phyloP scores from a whole-genome alignment of 805 yeast genomes.

The Scheffersomyces spartinae region DNA sequence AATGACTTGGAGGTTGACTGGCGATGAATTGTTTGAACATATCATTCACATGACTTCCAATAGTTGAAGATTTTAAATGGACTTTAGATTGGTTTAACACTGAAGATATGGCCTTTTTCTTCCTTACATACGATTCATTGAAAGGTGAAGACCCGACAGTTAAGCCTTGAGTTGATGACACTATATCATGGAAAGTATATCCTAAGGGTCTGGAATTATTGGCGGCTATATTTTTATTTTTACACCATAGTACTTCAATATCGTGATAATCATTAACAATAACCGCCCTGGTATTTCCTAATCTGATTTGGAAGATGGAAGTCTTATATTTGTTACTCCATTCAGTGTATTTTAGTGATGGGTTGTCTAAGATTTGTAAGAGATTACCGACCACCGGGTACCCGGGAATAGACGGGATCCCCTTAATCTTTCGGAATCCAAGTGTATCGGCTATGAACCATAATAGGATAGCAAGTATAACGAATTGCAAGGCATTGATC shows the following conservation, averaged over 20 bases:
- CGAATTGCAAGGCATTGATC: too few relatives aligned
- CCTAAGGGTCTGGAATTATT: conserved; percentile 58
- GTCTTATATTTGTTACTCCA: conserved; percentile 33
- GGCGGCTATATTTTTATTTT: conserved; percentile 28
- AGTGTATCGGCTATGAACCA: not conserved
- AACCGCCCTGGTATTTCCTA: conserved; percentile 46
- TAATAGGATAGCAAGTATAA: too few relatives aligned
- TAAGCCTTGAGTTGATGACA: conserved; percentile 43
- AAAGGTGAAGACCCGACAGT: conserved; percentile 60
- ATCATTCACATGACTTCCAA: not conserved
- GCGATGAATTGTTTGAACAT: conserved; percentile 5
- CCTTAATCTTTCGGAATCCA: conserved; percentile 21
- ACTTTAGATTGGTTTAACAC: too few relatives aligned
- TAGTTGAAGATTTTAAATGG: too few relatives aligned
- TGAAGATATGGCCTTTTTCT: conserved; percentile 37
- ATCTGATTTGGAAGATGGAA: conserved; percentile 46
- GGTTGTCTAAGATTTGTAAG: conserved; percentile 32
- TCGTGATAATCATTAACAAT: conserved; percentile 58
- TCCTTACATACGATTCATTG: conserved; percentile 32
- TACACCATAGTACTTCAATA: conserved; percentile 41
- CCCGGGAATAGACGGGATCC: conserved; percentile 33
- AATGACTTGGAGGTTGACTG: conserved; percentile 6
- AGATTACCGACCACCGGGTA: conserved; percentile 43
- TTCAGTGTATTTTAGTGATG: conserved; percentile 34
- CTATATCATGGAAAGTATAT: conserved; percentile 56